Evolutionary conservation across 257 asterid genomes (phyloP), one percentile per base, ranked within the genome.

Genomic region (Solanum microdontum): DNA sequence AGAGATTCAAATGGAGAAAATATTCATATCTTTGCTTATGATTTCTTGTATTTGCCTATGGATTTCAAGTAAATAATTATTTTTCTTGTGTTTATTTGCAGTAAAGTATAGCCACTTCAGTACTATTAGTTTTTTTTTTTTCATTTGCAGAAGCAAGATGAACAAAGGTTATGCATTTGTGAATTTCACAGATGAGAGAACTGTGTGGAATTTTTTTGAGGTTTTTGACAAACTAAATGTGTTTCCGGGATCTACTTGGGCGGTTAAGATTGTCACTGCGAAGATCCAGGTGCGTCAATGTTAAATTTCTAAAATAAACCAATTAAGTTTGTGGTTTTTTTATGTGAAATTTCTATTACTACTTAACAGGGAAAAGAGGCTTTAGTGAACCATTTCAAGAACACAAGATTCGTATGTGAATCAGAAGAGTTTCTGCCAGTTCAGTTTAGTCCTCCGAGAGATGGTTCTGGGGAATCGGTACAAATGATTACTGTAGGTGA

Each of bases 161-260:
- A 87, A 94, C 82, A 89, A 91, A 86, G 98, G 98, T 0, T 95
- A 90, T 86, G 98, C 98, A 5, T 95, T 95, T 79, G 94, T 94
- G 0, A 95, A 95, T 90, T 94, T 95, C 89, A 93, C 94, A 2
- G 83, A 83, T 23, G 82, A 94, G 1, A 51, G 12, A 60, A 82
- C 93, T 3, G 93, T 88, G 0, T 89, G 92, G 96, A 93, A 64
- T 6, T 91, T 94, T 33, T 89, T 86, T 74, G 17, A 77, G 1
- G 82, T 91, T 1, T 91, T 87, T 60, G 17, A n/a, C 9, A 84
- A 45, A 11, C 28, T 19, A 13, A 90, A 95, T 93, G 90, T 66
- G 8, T 87, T 58, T 23, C 28, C 55, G 4, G 77, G 14, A 2
- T 91, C 92, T 89, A 26, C 91, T 2, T 94, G 92, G 23, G 80